A percentile compares a stretch with the other conserved stretches of the same genome.
Evolutionary conservation across 1,284 basidiomycete genomes (phyloP).

Genomic region (Wallemia hederae): DNA sequence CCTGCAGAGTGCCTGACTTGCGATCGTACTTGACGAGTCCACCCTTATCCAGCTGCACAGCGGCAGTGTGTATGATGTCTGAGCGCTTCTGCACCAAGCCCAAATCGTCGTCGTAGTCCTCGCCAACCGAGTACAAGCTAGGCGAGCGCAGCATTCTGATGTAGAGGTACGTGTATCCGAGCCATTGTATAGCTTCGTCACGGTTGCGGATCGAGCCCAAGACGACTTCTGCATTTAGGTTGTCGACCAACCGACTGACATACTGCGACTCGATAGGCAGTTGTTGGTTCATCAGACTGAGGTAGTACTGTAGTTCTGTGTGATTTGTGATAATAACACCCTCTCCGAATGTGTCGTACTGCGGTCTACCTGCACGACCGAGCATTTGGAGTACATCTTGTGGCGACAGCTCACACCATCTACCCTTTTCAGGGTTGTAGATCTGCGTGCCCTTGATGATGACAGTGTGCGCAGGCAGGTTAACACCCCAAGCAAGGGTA

Average conservation of each 20-base stretch:
- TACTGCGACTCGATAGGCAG: constrained; percentile 92
- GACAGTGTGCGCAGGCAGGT: constrained; percentile 86
- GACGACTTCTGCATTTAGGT: constrained; percentile 91
- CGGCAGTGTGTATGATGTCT: constrained; percentile 81
- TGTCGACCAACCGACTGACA: constrained; percentile 72
- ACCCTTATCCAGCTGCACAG: constrained; percentile 75
- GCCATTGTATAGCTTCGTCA: constrained; percentile 92
- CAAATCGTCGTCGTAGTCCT: constrained; percentile 64
- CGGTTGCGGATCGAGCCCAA: constrained; percentile 80
- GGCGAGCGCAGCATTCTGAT: constrained; percentile 89
- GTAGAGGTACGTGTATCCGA: constrained; percentile 73
- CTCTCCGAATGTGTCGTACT: constrained; percentile 91
- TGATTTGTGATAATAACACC: constrained; percentile 98
- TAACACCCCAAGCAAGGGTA: constrained; percentile 97
- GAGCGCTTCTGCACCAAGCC: constrained; percentile 70
- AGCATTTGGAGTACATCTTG: constrained; percentile 99
- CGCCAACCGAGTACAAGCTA: constrained; percentile 58
- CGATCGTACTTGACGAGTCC: constrained; percentile 83
- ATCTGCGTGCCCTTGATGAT: constrained; percentile 99
- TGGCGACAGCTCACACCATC: constrained; percentile 82
- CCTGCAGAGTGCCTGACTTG: constrained; percentile 57
- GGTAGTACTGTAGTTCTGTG: constrained; percentile 83
- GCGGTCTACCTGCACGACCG: constrained; percentile 84
- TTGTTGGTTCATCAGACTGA: constrained; percentile 77
- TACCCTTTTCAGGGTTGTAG: constrained; percentile 94